Percentiles rank a stretch among this genome's conserved stretches.
Evolutionary conservation across 2,329 filamentous ascomycete genomes (phyloP).

Genomic region (Sporothrix pseudoabietina): DNA sequence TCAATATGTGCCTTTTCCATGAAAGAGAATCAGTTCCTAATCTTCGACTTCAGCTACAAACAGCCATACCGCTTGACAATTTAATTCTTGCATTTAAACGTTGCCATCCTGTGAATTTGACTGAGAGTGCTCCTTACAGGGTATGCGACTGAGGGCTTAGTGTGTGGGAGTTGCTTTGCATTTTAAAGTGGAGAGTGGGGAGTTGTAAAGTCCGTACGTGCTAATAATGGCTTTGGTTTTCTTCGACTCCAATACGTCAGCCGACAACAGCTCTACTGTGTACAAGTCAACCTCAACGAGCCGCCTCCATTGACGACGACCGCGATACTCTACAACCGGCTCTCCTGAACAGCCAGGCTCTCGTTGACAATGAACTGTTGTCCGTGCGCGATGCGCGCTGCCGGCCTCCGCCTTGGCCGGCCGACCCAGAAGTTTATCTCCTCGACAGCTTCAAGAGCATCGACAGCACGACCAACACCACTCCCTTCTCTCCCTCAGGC

Average conservation of each 20-base stretch:
- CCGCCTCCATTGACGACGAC: not conserved
- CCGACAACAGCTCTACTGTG: not conserved
- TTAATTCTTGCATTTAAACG: not conserved
- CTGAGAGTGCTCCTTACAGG: not conserved
- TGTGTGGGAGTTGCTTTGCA: conserved; percentile 1
- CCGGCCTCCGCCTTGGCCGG: not conserved
- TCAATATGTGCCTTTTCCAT: not conserved
- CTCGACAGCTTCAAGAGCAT: not conserved
- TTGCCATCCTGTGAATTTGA: not conserved
- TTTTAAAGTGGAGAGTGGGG: not conserved
- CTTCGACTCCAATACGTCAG: conserved; percentile 4
- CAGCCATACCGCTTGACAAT: not conserved
- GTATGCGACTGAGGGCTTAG: not conserved
- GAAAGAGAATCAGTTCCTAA: not conserved
- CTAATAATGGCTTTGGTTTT: conserved; percentile 4
- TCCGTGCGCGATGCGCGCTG: not conserved
- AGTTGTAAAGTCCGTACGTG: not conserved
- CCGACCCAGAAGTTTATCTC: not conserved
- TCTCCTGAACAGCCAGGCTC: not conserved
- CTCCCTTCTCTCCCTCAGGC: not conserved
- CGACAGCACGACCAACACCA: not conserved
- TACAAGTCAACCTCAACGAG: not conserved
- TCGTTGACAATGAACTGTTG: not conserved
- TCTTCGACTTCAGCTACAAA: not conserved
- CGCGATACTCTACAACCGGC: not conserved